Evolutionary conservation across 148 eudicot genomes (phyloP), one percentile per base, ranked within the genome.

Genomic region (Camellia lanceoleosa): DNA sequence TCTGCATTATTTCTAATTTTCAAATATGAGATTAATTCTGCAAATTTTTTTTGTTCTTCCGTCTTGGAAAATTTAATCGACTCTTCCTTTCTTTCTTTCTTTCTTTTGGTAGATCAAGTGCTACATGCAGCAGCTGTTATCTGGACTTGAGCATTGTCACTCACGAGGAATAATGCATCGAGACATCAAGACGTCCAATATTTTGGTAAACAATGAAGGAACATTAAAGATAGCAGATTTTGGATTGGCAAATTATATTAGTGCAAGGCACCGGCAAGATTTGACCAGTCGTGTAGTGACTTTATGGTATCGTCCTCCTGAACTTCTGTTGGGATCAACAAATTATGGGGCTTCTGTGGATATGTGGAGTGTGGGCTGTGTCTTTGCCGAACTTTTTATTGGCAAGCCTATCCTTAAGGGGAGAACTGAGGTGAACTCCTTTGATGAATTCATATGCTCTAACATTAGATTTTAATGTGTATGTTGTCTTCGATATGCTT

Each of bases 231-330:
- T 95, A 30, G 99, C 88, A 16, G 99, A 95, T 85, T 95, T 95
- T 80, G 99, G 99, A 9, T 84, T 95, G 77, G 99, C 99, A 42
- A 93, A 89, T 79, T 89, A 84, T 73, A 76, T 83, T 68, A 84
- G 86, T 72, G 67, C 88, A 49, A 86, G 87, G 81, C 78, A 85
- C 76, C 88, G 82, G 83, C 91, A 91, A 71, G 89, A 89, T 3
- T 87, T 95, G 75, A 95, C 99, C 43, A 90, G 97, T 80, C 99
- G 97, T 42, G 99, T 95, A 52, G 97, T 95, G 41, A 95, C 99
- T 68, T 83, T 95, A 30, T 95, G 99, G 99, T 95, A 95, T 87
- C 91, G 99, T 14, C 99, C 99, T 71, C 99, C 99, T 65, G 99
- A 95, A 78, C 94, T 95, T 74, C 81, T 95, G 42, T 52, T 95